phyloP scores from a whole-genome alignment of 305 asterid genomes.

The Fraxinus xanthoxyloides region DNA sequence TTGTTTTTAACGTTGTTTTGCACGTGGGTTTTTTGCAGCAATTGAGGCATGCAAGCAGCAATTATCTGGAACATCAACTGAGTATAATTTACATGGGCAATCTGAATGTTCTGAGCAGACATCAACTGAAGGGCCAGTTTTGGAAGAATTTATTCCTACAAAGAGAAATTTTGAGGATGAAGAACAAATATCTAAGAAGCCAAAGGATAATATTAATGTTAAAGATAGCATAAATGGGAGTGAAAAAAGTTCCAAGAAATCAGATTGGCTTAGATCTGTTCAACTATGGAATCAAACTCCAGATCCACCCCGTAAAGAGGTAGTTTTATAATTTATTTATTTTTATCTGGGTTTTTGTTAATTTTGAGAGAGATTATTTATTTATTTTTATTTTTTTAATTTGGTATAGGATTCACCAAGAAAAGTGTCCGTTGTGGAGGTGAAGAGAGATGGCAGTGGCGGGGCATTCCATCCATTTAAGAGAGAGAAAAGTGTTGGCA shows the following conservation, averaged over 20 bases:
- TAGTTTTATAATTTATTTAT: no score
- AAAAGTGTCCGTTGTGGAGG: slow-evolving; percentile 47
- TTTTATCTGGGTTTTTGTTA: no score
- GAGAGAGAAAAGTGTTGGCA: slow-evolving; percentile 40
- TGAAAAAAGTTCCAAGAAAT: slow-evolving; percentile 42
- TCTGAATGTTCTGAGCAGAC: slow-evolving; percentile 79
- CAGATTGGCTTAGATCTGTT: slow-evolving; percentile 96
- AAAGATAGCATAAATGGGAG: no score
- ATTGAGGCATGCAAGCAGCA: slow-evolving; percentile 79
- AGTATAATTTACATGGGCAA: slow-evolving; percentile 45
- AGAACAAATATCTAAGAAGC: slow-evolving; percentile 45
- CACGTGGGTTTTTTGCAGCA: slow-evolving; percentile 39
- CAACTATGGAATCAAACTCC: slow-evolving; percentile 89
- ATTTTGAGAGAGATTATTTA: no score
- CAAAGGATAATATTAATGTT: slow-evolving; percentile 12
- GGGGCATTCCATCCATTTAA: slow-evolving; percentile 81
- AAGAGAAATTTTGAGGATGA: slow-evolving; percentile 48
- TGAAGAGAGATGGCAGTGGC: slow-evolving; percentile 47
- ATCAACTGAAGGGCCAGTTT: slow-evolving; percentile 60
- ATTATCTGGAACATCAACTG: slow-evolving; percentile 42
- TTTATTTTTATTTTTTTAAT: slow-evolving; percentile 14
- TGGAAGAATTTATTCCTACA: slow-evolving; percentile 80
- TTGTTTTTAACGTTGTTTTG: background rate
- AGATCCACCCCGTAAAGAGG: slow-evolving; percentile 71
- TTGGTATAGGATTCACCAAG: slow-evolving; percentile 46